Evolutionary conservation across 345 rosid species (phyloP).

Genomic region (Litchi chinensis): DNA sequence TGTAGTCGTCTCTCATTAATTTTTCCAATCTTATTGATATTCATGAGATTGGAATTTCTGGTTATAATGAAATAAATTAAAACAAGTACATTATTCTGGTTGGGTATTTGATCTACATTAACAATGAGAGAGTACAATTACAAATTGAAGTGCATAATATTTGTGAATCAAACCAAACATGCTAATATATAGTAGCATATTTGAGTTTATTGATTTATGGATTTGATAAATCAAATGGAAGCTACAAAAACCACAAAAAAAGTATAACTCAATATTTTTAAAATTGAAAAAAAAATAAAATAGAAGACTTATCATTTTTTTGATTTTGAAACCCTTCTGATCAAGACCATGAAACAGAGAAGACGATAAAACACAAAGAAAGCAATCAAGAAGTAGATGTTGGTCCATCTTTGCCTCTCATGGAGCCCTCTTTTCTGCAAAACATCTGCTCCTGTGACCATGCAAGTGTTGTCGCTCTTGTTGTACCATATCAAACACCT

Average conservation of each 20-base stretch:
- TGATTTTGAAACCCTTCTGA: conserved; percentile 77
- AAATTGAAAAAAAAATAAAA: too few relatives aligned
- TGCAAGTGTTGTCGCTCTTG: conserved; percentile 45
- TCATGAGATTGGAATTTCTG: too few relatives aligned
- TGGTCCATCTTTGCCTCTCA: conserved; percentile 71
- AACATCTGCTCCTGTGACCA: conserved; percentile 73
- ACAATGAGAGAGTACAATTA: too few relatives aligned
- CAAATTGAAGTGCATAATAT: conserved; percentile 5
- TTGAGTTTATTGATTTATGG: not conserved
- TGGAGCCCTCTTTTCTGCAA: conserved; percentile 66
- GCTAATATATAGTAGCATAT: too few relatives aligned
- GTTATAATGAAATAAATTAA: not conserved
- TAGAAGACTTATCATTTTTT: conserved; percentile 40
- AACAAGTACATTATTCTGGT: too few relatives aligned
- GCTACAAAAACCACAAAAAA: not conserved
- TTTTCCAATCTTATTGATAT: not conserved
- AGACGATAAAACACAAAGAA: conserved; percentile 84
- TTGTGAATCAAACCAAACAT: not conserved
- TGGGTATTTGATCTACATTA: too few relatives aligned
- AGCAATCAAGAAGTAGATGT: conserved; percentile 70
- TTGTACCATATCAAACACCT: conserved; percentile 72
- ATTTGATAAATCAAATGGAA: conserved; percentile 6
- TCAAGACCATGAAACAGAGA: conserved; percentile 68
- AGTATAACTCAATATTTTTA: too few relatives aligned
- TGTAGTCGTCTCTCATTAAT: too few relatives aligned